Percentiles rank a stretch among this genome's conserved stretches.
These are phyloP conservation scores for Pseudopyricularia cyperi DNA, from an alignment of 2,329 filamentous ascomycete species.

Conservation along the genomic window DNA sequence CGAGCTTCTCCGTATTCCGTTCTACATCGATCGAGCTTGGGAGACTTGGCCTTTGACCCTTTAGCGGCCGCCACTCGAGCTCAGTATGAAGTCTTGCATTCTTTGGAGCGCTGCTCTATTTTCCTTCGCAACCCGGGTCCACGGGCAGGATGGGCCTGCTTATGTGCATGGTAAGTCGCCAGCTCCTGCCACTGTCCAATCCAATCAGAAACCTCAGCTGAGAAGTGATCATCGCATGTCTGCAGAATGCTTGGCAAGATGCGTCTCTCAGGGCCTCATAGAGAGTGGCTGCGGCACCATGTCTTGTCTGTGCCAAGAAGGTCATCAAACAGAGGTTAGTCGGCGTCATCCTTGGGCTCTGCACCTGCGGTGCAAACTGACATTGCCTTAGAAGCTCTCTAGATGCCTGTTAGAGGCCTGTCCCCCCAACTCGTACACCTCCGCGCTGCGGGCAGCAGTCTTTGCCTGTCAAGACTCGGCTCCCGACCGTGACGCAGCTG, in stretches of 20 bases:
- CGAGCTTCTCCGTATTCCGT: background rate
- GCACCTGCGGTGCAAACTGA: background rate
- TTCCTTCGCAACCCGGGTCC: background rate
- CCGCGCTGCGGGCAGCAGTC: background rate
- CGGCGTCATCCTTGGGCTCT: background rate
- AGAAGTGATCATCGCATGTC: background rate
- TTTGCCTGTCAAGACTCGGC: background rate
- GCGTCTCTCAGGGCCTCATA: background rate
- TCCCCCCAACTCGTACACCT: background rate
- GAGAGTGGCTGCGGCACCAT: constrained; percentile 1
- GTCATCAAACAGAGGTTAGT: background rate
- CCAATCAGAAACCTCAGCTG: too few relatives aligned
- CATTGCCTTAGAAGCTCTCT: background rate
- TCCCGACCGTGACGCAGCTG: background rate
- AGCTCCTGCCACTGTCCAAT: background rate
- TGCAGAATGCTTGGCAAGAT: background rate
- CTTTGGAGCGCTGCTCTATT: constrained; percentile 2
- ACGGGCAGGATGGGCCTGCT: background rate
- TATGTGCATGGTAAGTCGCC: background rate
- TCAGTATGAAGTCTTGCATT: constrained; percentile 2
- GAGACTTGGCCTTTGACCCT: background rate
- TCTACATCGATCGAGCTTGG: background rate
- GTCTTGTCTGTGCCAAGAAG: background rate
- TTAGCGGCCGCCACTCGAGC: background rate
- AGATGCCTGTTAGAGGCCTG: constrained; percentile 3